Percentiles rank a stretch among this genome's conserved stretches.
Conservation (phyloP, 371 early-diverging fungal species). For the Haplosporangium sp. region DNA sequence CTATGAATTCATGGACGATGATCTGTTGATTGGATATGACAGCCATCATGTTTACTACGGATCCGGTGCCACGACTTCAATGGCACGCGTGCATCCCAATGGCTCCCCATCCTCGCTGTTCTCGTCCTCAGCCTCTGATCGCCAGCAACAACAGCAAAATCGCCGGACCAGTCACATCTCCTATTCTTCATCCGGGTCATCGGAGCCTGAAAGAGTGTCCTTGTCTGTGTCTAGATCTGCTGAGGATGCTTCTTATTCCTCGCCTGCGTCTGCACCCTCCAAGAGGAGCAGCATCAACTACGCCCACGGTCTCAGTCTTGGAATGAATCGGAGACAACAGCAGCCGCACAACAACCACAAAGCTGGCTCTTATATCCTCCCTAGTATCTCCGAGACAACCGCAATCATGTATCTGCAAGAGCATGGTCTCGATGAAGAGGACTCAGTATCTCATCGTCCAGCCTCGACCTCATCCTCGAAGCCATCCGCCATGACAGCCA, state of each 20-base stretch:
- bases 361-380: slow-evolving; percentile 11
- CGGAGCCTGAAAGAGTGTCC: slow-evolving; percentile 27
- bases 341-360: not conserved
- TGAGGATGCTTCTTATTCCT: slow-evolving; percentile 6
- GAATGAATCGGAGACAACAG: slow-evolving; percentile 3
- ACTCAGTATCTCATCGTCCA: not conserved
- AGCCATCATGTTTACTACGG: slow-evolving; percentile 29
- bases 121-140: slow-evolving; percentile 18
- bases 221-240: slow-evolving; percentile 31
- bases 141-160: slow-evolving; percentile 18
- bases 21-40: slow-evolving; percentile 40
- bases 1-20: slow-evolving; percentile 30
- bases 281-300: slow-evolving; percentile 14
- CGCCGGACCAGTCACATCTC: slow-evolving; percentile 11
- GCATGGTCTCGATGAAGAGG: slow-evolving; percentile 2
- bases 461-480: not conserved
- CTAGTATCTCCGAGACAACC: slow-evolving; percentile 34
- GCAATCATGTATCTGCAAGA: slow-evolving; percentile 20
- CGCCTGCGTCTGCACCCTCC: not conserved
- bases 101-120: slow-evolving; percentile 31
- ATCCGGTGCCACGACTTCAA: slow-evolving; percentile 27
- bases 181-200: slow-evolving; percentile 15
- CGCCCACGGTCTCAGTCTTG: not conserved
- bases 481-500: slow-evolving; percentile 19
- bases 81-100: slow-evolving; percentile 32